Percentiles rank a stretch among this genome's conserved stretches.
phyloP scores from a whole-genome alignment of 2,329 filamentous ascomycete genomes.

The Sarocladium brachiariae region DNA sequence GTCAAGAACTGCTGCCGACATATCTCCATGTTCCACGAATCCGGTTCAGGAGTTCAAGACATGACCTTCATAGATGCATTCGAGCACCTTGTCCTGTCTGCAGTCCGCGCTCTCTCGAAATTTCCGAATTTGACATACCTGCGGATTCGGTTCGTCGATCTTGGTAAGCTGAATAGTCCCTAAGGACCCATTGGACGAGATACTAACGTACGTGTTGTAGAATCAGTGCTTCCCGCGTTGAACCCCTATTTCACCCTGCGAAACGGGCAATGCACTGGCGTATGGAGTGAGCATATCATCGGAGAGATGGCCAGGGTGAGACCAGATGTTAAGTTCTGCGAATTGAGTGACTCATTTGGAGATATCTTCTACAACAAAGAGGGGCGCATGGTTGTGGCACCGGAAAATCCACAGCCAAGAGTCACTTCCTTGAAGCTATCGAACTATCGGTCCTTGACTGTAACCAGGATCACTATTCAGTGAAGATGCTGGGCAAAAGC shows the following conservation, averaged over 20 bases:
- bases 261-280: slow-evolving; percentile 55
- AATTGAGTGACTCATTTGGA: slow-evolving; percentile 58
- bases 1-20: slow-evolving; percentile 68
- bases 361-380: slow-evolving; percentile 51
- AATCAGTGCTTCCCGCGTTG: slow-evolving; percentile 61
- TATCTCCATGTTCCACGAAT: slow-evolving; percentile 48
- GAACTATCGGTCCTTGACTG: slow-evolving; percentile 46
- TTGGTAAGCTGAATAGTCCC: slow-evolving; percentile 50
- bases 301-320: slow-evolving; percentile 51
- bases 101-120: slow-evolving; percentile 51
- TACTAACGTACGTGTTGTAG: no score
- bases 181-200: no score
- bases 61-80: slow-evolving; percentile 66
- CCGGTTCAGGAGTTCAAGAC: slow-evolving; percentile 63
- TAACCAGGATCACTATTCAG: slow-evolving; percentile 29
- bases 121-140: slow-evolving; percentile 56
- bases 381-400: slow-evolving; percentile 48
- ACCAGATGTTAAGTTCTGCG: slow-evolving; percentile 51
- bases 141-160: slow-evolving; percentile 67
- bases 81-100: slow-evolving; percentile 59
- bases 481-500: slow-evolving; percentile 15
- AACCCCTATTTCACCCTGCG: slow-evolving; percentile 67
- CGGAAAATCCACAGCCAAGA: slow-evolving; percentile 42
- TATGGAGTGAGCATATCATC: slow-evolving; percentile 66
- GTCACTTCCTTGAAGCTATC: slow-evolving; percentile 50